Evolutionary conservation across 2,329 filamentous ascomycete genomes (phyloP), one percentile per base, ranked within the genome.

Genomic region (Fusarium staphyleae): DNA sequence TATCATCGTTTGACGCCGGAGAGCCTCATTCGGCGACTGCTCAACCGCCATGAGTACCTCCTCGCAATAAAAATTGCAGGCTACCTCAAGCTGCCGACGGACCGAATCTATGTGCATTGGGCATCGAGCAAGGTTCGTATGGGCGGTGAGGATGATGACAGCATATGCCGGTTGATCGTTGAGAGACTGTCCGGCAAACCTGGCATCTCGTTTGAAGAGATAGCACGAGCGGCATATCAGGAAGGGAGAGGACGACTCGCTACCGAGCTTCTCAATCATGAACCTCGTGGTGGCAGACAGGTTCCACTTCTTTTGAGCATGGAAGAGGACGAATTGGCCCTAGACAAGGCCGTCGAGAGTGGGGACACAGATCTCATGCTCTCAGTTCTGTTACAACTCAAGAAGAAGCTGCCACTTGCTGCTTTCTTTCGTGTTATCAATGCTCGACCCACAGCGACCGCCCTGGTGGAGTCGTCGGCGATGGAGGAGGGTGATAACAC

Each of bases 31-130:
- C 84, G 88, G 60, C 86, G 95, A 28, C 81, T 99, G 2, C 87
- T 96, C 29, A 96, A 91, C 68, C 87, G 95, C 10, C 89, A 92
- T 66, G 91, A 98, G 70, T 97, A 98, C 70, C 81, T 97, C 2
- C 81, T 99, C 4, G 93, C 95, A 0, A 83, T 99, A 15, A 89
- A 91, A 40, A 86, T 99, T 39, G 93, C 93, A 0, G 87, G 91
- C 33, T 96, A 96, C 70, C 79, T 99, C 3, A 89, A 88, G 54
- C 81, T 99, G 3, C 88, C 93, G 0, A 89, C 92, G 0, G 92
- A 96, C 71, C 86, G 87, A 47, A 96, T 99, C 53, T 96, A 97
- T 67, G 91, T 96, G 1, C 93, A 97, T 70, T 99, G 95, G 95
- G 95, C 95, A 2, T 93, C 89, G 14, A 88, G 95, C 69, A 99